Base-by-base conservation (phyloP, 768 basidiomycete species). In the Russula abietina region DNA sequence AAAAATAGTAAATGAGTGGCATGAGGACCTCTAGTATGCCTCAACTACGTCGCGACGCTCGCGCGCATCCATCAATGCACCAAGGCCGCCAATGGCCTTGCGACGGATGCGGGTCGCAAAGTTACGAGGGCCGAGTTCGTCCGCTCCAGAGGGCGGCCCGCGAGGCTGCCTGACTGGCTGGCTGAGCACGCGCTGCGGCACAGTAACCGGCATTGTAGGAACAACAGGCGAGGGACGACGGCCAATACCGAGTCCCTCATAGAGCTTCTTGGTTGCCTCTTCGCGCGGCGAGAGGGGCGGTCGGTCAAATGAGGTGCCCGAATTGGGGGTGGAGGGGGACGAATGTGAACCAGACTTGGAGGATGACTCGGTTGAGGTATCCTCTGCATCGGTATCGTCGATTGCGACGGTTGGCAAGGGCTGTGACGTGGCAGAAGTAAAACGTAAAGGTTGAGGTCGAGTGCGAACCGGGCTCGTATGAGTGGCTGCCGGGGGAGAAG, bases 161-260 rank as follows among this genome's bases (percentile, higher is more conserved):
- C 86, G 83, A 69, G 92, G 92, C 78, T 93, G 92, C 74, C 92
- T 86, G 58, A 86, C 79, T 64, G 89, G 87, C 71, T 87, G 85
- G 73, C 85, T 88, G 65, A 78, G 78, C 75, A 86, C 71, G 73
- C 76, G 80, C 70, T 75, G 74, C 67, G 77, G 75, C 66, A 75
- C 70, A 62, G 73, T 70, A 59, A 70, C 70, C 58, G 73, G 73
- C 68, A 76, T 69, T 56, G 72, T 73, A 58, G 77, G 77, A 33
- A 77, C 75, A 59, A 73, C 61, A 55, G 65, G 65, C 6, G 75
- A 77, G 30, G 88, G 83, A 61, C 90, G 83, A 61, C 90, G 82
- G 43, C 90, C 89, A 59, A 93, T 83, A n/a, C 91, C 89, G 45
- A 94, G 81, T 43, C 91, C 91, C 75, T 93, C 91, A 72, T 91